Evolutionary conservation across 305 asterid species (phyloP), one percentile per base, ranked within the genome.

Genomic region (Striga hermonthica): DNA sequence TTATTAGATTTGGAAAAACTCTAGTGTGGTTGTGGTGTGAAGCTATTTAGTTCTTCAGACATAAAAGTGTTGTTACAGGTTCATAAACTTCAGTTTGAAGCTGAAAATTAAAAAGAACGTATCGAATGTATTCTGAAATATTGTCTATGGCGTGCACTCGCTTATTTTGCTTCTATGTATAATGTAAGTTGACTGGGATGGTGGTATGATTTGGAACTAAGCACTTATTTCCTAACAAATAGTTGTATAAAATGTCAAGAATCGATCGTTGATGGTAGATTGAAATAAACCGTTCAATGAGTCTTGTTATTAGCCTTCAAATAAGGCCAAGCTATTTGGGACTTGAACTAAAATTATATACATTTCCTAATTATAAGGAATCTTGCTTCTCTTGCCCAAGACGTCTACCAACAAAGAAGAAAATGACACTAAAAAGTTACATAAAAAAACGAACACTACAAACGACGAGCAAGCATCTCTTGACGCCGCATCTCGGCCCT

Each of bases 401-500:
- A 36, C 22, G 36, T 9, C 12, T 6, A 13, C 5, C 2, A 6
- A 63, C 4, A 28, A 8, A 6, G 5, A 37, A 35, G 10, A 6
- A 3, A 3, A 37, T 14, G 36, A 10, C n/a, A 34, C 49, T 22
- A 22, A 22, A 22, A 22, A 22, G 15, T 3, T 10, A 5, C 12
- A 34, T 22, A 22, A 22, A 22, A 22, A 48, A 16, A 5, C 11
- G 6, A 31, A 43, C 36, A 61, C 88, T 86, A 88, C 87, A 66
- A 76, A 14, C 67, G 75, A 47, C 76, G 84, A 39, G 83, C 81
- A 45, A 68, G 43, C 43, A 31, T 65, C 48, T 86, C 90, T 69
- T 90, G 96, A 15, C 69, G 82, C 10, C 59, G 77, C 95, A 90
- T 83, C 50, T 90, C 83, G 7, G 87, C 86, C 22, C 91, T 78